A percentile compares a stretch with the other conserved stretches of the same genome.
phyloP scores from a whole-genome alignment of 208 protist species.

The Wallacemonas rigidus region DNA sequence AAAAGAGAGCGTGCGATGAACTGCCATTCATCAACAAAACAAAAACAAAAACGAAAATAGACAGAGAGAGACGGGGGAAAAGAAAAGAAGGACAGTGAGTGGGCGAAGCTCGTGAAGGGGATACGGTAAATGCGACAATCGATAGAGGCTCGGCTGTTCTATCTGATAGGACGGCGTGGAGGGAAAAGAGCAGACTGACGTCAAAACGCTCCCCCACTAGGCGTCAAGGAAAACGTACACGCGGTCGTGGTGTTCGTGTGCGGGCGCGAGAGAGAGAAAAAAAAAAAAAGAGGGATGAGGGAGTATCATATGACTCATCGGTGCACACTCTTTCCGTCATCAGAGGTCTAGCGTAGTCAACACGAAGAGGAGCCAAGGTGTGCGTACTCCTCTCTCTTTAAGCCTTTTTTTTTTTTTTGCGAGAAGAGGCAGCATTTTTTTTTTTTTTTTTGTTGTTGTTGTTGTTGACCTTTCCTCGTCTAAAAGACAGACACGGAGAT shows the following conservation, averaged over 20 bases:
- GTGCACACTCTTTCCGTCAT: not conserved
- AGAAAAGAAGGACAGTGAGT: not conserved
- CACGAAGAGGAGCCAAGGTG: not conserved
- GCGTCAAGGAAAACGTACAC: too few species aligned
- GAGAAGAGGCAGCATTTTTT: constrained; percentile 1
- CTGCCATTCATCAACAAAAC: too few species aligned
- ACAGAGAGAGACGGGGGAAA: not conserved
- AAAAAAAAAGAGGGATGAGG: not conserved
- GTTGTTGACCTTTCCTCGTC: too few species aligned
- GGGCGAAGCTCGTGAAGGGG: not conserved
- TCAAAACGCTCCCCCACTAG: too few species aligned
- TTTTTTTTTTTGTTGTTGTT: constrained; percentile 3
- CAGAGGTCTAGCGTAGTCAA: too few species aligned
- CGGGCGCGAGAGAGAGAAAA: not conserved
- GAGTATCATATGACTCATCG: not conserved
- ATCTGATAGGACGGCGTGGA: too few species aligned
- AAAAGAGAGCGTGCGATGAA: not conserved
- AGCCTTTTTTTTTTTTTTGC: not conserved
- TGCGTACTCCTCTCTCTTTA: too few species aligned
- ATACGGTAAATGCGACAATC: not conserved
- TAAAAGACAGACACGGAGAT: too few species aligned
- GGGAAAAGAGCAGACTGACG: too few species aligned
- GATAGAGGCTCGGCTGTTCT: not conserved
- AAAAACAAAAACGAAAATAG: not conserved
- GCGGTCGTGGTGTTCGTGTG: too few species aligned